These are phyloP conservation scores for Auriscalpium vulgare DNA, from an alignment of 768 basidiomycete genomes.

Conservation along the genomic window DNA sequence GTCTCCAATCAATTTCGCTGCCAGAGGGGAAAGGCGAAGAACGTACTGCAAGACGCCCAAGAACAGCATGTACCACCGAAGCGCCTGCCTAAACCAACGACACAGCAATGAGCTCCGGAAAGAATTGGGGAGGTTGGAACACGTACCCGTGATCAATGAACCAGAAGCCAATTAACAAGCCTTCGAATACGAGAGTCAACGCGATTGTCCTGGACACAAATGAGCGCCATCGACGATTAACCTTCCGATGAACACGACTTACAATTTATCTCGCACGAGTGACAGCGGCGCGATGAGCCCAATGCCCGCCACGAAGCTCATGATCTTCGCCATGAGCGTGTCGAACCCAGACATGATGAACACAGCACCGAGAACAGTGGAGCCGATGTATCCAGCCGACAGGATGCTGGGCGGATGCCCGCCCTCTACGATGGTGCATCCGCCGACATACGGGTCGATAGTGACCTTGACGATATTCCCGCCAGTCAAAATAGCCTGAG, in stretches of 20 bases:
- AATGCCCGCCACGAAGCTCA: slow-evolving; percentile 85
- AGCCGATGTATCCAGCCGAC: slow-evolving; percentile 76
- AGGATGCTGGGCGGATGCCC: slow-evolving; percentile 67
- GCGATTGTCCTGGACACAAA: slow-evolving; percentile 61
- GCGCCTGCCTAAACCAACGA: slow-evolving; percentile 46
- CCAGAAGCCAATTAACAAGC: slow-evolving; percentile 86
- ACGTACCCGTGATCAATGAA: slow-evolving; percentile 87
- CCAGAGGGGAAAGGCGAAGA: slow-evolving; percentile 3
- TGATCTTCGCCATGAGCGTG: slow-evolving; percentile 84
- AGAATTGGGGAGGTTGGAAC: slow-evolving; percentile 1
- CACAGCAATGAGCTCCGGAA: slow-evolving; percentile 1
- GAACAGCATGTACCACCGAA: slow-evolving; percentile 80
- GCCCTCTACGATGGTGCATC: slow-evolving; percentile 69
- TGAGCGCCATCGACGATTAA: neutral
- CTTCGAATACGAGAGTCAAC: slow-evolving; percentile 78
- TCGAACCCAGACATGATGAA: slow-evolving; percentile 82
- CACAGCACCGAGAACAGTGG: slow-evolving; percentile 73
- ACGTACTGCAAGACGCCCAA: slow-evolving; percentile 77
- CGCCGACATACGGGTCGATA: slow-evolving; percentile 79
- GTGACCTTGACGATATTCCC: slow-evolving; percentile 73
- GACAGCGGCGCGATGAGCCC: slow-evolving; percentile 81
- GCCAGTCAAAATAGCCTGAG: slow-evolving; percentile 69
- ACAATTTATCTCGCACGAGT: slow-evolving; percentile 88
- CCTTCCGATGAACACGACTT: slow-evolving; percentile 23
- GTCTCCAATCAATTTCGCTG: slow-evolving; percentile 3